A percentile compares a stretch with the other conserved stretches of the same genome.
These are phyloP conservation scores for Echeveria elegans DNA, from an alignment of 164 flowering plant species.

Conservation along the genomic window DNA sequence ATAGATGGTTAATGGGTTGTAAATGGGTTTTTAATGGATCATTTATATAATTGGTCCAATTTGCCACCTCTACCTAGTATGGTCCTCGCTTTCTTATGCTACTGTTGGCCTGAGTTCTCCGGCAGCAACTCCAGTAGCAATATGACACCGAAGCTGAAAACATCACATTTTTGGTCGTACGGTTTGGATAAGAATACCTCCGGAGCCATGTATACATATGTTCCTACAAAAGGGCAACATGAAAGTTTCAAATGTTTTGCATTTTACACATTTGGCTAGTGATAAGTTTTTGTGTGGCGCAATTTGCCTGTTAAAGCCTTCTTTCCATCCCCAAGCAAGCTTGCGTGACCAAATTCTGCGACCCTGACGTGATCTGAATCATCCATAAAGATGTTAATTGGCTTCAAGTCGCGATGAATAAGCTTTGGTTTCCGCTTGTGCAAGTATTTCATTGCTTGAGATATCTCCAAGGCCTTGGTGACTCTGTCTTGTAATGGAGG, in stretches of 20 bases:
- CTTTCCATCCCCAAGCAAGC: slow-evolving; percentile 38
- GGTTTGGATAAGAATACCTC: slow-evolving; percentile 51
- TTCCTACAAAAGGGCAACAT: slow-evolving; percentile 30
- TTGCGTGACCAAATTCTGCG: slow-evolving; percentile 68
- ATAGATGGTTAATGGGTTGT: no score
- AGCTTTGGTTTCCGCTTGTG: slow-evolving; percentile 54
- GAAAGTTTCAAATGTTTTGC: background rate
- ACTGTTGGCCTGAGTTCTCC: slow-evolving; percentile 45
- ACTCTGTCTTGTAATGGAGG: slow-evolving; percentile 42
- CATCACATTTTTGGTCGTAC: slow-evolving; percentile 60
- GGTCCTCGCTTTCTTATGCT: slow-evolving; percentile 22
- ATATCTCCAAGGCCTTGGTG: slow-evolving; percentile 42
- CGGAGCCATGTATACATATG: slow-evolving; percentile 72
- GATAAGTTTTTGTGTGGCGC: background rate
- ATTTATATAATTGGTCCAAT: no score
- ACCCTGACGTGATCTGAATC: slow-evolving; percentile 39
- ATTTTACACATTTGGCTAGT: background rate
- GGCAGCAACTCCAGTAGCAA: slow-evolving; percentile 46
- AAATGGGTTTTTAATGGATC: no score
- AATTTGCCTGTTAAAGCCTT: slow-evolving; percentile 48
- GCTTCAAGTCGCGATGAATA: slow-evolving; percentile 58
- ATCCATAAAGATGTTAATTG: slow-evolving; percentile 60
- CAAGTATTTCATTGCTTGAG: slow-evolving; percentile 64
- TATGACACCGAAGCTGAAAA: slow-evolving; percentile 52
- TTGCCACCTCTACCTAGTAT: slow-evolving; percentile 30